Evolutionary conservation across 2,329 filamentous ascomycete genomes (phyloP).

Genomic region (Ophidiomyces ophidiicola): DNA sequence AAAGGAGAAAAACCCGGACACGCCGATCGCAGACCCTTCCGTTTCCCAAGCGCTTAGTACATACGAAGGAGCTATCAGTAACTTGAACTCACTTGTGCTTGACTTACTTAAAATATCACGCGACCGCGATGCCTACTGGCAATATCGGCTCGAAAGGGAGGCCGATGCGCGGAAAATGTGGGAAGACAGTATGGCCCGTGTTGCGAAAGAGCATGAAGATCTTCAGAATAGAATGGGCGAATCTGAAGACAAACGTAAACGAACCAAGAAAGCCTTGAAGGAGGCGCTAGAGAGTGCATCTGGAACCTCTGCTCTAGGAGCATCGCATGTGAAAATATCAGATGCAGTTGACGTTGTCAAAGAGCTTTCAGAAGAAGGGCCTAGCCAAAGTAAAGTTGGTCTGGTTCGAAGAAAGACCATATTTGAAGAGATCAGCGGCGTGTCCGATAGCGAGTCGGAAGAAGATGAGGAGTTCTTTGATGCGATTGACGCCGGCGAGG

Average conservation of each 20-base stretch:
- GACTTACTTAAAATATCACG: slow-evolving; percentile 84
- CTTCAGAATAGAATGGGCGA: slow-evolving; percentile 79
- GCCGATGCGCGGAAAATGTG: slow-evolving; percentile 86
- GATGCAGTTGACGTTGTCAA: slow-evolving; percentile 27
- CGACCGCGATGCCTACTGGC: slow-evolving; percentile 93
- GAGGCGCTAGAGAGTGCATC: slow-evolving; percentile 59
- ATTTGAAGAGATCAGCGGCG: slow-evolving; percentile 55
- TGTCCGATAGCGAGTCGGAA: slow-evolving; percentile 65
- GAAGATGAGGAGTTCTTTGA: slow-evolving; percentile 94
- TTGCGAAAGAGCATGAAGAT: slow-evolving; percentile 88
- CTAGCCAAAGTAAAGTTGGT: slow-evolving; percentile 25
- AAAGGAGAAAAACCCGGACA: slow-evolving; percentile 53
- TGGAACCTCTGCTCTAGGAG: slow-evolving; percentile 27
- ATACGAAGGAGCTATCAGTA: slow-evolving; percentile 81
- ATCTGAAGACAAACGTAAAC: slow-evolving; percentile 76
- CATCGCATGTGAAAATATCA: slow-evolving; percentile 23
- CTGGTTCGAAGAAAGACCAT: slow-evolving; percentile 48
- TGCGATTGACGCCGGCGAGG: slow-evolving; percentile 80
- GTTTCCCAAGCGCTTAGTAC: slow-evolving; percentile 67
- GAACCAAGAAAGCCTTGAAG: slow-evolving; percentile 77
- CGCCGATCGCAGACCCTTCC: slow-evolving; percentile 62
- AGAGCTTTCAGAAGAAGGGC: slow-evolving; percentile 28
- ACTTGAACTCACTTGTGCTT: slow-evolving; percentile 69
- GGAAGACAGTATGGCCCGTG: slow-evolving; percentile 97
- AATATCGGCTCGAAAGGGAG: slow-evolving; percentile 84